phyloP scores from a whole-genome alignment of 495 filamentous ascomycete genomes.

The Tirmania nivea region DNA sequence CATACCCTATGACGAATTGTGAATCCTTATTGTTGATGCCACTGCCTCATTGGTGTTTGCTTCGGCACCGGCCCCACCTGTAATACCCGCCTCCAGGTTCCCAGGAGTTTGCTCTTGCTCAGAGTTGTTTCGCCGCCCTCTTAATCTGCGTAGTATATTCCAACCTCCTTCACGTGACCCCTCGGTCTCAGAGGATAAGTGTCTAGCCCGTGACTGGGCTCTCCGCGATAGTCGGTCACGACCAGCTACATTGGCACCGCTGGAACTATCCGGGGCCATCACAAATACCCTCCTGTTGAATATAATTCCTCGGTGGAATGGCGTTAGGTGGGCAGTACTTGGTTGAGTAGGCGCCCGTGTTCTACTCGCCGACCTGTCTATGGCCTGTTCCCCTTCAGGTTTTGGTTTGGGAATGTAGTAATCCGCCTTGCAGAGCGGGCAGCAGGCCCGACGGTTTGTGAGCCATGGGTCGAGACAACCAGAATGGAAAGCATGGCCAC shows the following conservation, averaged over 20 bases:
- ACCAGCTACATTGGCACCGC: background rate
- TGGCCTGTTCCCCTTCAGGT: slow-evolving; percentile 25
- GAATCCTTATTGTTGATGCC: background rate
- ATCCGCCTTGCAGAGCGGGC: slow-evolving; percentile 89
- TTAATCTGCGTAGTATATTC: background rate
- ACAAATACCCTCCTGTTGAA: background rate
- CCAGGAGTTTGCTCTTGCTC: background rate
- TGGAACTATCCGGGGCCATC: background rate
- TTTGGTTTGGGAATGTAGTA: slow-evolving; percentile 84
- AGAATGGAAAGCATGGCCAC: slow-evolving; percentile 91
- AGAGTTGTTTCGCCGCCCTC: background rate
- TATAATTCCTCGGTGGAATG: background rate
- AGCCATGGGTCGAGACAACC: slow-evolving; percentile 91
- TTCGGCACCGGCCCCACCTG: background rate
- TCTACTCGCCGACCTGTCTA: background rate
- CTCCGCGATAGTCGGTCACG: background rate
- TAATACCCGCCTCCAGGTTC: background rate
- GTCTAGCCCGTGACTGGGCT: background rate
- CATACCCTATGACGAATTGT: no score
- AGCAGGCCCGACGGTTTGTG: slow-evolving; percentile 78
- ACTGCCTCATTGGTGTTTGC: background rate
- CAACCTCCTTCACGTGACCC: background rate
- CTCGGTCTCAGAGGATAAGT: background rate
- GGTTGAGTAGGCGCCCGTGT: background rate
- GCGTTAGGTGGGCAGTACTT: background rate